These are phyloP conservation scores for Vigna angularis DNA, from an alignment of 306 rosid genomes.

Conservation along the genomic window DNA sequence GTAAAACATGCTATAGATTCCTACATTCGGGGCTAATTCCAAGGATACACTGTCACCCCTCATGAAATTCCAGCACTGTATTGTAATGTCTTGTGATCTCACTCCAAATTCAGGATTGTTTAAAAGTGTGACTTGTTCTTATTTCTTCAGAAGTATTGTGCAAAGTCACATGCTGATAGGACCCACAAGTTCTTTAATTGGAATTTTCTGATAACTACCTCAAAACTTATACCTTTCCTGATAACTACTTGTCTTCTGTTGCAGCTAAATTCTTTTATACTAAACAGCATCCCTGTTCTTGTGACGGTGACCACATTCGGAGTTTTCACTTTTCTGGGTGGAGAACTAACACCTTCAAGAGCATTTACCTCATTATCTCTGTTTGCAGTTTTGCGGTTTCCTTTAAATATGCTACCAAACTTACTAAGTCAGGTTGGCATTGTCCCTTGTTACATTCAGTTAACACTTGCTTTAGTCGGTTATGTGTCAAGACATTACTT, in stretches of 20 bases:
- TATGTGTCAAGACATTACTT: slow-evolving; percentile 26
- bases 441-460: slow-evolving; percentile 3
- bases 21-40: background rate
- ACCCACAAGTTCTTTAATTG: background rate
- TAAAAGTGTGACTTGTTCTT: background rate
- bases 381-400: slow-evolving; percentile 75
- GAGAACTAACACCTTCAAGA: slow-evolving; percentile 84
- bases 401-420: slow-evolving; percentile 80
- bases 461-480: slow-evolving; percentile 10
- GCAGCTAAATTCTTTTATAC: slow-evolving; percentile 77
- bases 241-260: slow-evolving; percentile 44
- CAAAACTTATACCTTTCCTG: background rate
- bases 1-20: slow-evolving; percentile 3
- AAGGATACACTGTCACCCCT: background rate
- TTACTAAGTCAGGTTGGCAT: slow-evolving; percentile 79
- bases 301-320: slow-evolving; percentile 83
- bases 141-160: background rate
- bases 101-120: background rate
- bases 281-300: slow-evolving; percentile 83
- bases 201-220: background rate
- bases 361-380: slow-evolving; percentile 92
- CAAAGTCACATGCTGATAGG: slow-evolving; percentile 17
- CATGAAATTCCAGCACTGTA: slow-evolving; percentile 16
- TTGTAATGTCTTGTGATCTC: background rate
- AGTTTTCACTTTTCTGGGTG: slow-evolving; percentile 82